phyloP scores from a whole-genome alignment of 805 yeast genomes.

The Barnettozyma vustinii region DNA sequence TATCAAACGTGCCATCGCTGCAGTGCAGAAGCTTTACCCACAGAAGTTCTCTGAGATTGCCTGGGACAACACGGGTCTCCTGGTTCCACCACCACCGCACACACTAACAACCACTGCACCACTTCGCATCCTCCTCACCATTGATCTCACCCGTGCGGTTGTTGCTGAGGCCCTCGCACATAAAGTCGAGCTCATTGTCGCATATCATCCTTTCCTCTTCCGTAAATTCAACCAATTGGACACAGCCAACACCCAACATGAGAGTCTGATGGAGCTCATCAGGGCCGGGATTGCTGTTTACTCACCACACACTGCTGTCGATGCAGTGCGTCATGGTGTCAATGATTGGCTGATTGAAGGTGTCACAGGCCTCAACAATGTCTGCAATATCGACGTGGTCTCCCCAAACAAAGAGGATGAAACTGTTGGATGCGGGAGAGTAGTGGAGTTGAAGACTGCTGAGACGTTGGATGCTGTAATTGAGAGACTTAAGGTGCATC shows the following conservation, averaged over 20 bases:
- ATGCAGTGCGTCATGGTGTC: conserved; percentile 89
- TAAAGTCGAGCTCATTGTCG: conserved; percentile 56
- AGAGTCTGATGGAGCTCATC: conserved; percentile 64
- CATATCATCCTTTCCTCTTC: conserved; percentile 95
- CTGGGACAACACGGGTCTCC: conserved; percentile 95
- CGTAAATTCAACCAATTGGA: conserved; percentile 75
- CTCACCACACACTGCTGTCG: conserved; percentile 94
- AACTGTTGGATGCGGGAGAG: conserved; percentile 80
- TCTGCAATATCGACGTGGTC: conserved; percentile 32
- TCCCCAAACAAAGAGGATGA: conserved; percentile 34
- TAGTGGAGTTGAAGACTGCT: conserved; percentile 44
- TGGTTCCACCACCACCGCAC: conserved; percentile 45
- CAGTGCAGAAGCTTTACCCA: conserved; percentile 77
- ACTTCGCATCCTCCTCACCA: conserved; percentile 52
- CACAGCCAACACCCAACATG: conserved; percentile 59
- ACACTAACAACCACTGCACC: conserved; percentile 11
- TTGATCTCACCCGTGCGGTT: conserved; percentile 80
- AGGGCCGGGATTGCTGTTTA: conserved; percentile 82
- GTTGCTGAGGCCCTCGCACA: conserved; percentile 74
- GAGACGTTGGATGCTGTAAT: conserved; percentile 42
- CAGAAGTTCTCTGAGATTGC: conserved; percentile 70
- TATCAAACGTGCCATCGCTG: conserved; percentile 40
- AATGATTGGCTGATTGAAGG: conserved; percentile 85
- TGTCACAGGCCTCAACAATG: conserved; percentile 30
- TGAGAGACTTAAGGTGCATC: conserved; percentile 42